A percentile compares a stretch with the other conserved stretches of the same genome.
These are phyloP conservation scores for Nannochloris sp. DNA, from an alignment of 139 green algal species.

Conservation along the genomic window DNA sequence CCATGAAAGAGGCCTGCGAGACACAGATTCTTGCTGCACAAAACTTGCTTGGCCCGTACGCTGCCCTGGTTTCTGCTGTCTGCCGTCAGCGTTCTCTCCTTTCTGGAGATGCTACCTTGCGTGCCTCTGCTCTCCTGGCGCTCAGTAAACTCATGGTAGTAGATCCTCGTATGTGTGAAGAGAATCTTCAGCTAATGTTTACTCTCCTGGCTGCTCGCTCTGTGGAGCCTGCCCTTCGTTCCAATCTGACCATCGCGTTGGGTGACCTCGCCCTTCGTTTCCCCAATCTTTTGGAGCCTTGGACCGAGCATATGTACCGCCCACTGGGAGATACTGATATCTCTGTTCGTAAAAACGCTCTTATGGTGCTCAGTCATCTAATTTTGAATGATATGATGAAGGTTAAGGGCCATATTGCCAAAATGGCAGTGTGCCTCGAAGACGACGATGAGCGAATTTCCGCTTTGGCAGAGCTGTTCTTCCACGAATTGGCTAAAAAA, in stretches of 20 bases:
- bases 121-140: conserved; percentile 64
- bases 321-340: conserved; percentile 49
- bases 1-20: conserved; percentile 49
- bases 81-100: conserved; percentile 37
- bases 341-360: conserved; percentile 55
- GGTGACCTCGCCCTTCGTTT: conserved; percentile 85
- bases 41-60: conserved; percentile 54
- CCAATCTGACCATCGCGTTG: conserved; percentile 77
- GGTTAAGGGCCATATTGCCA: conserved; percentile 83
- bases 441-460: conserved; percentile 49
- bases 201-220: conserved; percentile 48
- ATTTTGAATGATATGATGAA: conserved; percentile 97
- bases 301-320: conserved; percentile 77
- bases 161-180: conserved; percentile 68
- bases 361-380: conserved; percentile 89
- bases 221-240: conserved; percentile 43
- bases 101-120: conserved; percentile 36
- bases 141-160: conserved; percentile 88
- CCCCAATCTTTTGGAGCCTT: conserved; percentile 91
- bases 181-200: conserved; percentile 70
- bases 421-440: conserved; percentile 70
- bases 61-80: conserved; percentile 24
- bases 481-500: conserved; percentile 74
- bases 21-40: conserved; percentile 47
- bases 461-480: conserved; percentile 62